These are phyloP conservation scores for Vaccinium corymbosum DNA, from an alignment of 148 eudicot species.

Conservation along the genomic window DNA sequence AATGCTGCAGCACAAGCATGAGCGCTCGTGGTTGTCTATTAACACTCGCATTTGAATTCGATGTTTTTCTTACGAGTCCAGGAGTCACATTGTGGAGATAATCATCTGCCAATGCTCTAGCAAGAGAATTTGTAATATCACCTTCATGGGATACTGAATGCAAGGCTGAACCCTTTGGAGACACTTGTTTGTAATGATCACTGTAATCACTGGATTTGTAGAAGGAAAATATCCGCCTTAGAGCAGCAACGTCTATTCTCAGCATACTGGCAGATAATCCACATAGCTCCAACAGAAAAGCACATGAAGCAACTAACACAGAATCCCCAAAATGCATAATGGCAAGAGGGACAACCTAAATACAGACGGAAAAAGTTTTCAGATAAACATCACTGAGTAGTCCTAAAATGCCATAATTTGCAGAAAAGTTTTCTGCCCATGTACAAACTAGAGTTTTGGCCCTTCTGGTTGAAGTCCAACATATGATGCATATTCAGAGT, in stretches of 20 bases:
- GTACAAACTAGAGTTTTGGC: neutral
- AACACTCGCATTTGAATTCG: conserved; percentile 23
- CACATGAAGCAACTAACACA: conserved; percentile 88
- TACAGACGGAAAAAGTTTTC: conserved; percentile 10
- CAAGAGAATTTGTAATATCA: conserved; percentile 77
- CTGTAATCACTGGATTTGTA: conserved; percentile 50
- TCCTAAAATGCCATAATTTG: neutral
- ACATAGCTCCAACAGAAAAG: conserved; percentile 86
- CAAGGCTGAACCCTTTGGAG: conserved; percentile 48
- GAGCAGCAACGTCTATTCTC: conserved; percentile 71
- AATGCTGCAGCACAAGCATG: conserved; percentile 76
- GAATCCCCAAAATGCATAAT: conserved; percentile 73
- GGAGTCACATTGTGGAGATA: conserved; percentile 56
- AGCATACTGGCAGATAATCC: conserved; percentile 79
- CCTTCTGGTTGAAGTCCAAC: neutral
- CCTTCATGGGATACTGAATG: conserved; percentile 49
- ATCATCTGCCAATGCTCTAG: conserved; percentile 81
- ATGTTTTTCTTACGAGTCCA: conserved; percentile 34
- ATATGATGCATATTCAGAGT: neutral
- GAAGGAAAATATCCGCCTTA: conserved; percentile 77
- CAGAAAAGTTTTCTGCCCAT: neutral
- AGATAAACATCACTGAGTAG: neutral
- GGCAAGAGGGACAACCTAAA: conserved; percentile 89
- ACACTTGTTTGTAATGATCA: conserved; percentile 47
- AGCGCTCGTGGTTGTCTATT: conserved; percentile 56